Base-by-base conservation (phyloP, 306 rosid genomes). In the Casuarina equisetifolia region DNA sequence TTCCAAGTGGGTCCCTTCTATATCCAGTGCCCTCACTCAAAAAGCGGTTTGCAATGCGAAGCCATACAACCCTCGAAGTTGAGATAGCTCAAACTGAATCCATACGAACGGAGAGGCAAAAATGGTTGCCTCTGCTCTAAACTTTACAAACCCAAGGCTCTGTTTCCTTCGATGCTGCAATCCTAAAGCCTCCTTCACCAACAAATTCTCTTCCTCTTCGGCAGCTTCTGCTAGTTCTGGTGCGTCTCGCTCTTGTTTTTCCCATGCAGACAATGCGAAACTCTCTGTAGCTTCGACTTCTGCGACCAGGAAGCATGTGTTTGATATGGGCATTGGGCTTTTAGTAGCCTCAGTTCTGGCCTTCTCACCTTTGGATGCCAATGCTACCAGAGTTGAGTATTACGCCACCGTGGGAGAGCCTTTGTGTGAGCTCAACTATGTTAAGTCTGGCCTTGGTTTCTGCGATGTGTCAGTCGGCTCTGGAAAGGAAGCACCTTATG, bases 361-460 rank as follows among this genome's bases (percentile, higher is more conserved):
- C 16, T 69, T 88, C 54, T 86, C 97, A 19, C 91, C 97, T 19
- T 64, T 91, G 83, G 90, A 92, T 9, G 97, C 97, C 1, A 80
- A 87, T 54, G 98, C 99, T 39, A 92, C 98, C 0, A 92, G 98
- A 79, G 76, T 92, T 35, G 96, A 96, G 84, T 92, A 92, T 86
- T 96, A 90, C 74, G 98, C 99, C 32, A 92, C 97, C 5, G 96
- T 93, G 3, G 97, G 84, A 54, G 99, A 91, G 25, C 97, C 98
- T 45, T 48, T 73, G 36, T 92, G 99, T 61, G 97, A 92, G 69
- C 81, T 90, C 81, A 91, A 83, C 42, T 90, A 81, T 38, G 98
- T 32, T 2, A 89, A 83, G 66, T 91, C 97, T 43, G 97, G 96
- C 6, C 97, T 95, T 72, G 99, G 99, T 46, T 95, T 82, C 80